Evolutionary conservation across 192 early-diverging fungal genomes (phyloP).

Genomic region (Mortierella antarctica): DNA sequence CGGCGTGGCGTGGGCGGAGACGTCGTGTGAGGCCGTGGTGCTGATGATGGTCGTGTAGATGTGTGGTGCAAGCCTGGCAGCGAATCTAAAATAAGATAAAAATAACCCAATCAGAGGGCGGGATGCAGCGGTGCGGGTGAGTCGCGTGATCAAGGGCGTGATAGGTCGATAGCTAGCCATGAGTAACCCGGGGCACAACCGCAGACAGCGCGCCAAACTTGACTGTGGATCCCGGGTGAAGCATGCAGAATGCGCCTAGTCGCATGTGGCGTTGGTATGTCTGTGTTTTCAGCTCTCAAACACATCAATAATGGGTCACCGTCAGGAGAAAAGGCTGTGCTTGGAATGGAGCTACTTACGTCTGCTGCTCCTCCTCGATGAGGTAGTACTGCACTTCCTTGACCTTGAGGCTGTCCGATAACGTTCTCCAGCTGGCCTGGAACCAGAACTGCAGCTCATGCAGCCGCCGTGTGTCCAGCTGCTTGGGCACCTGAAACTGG

Average conservation of each 20-base stretch:
- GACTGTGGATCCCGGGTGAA: not conserved
- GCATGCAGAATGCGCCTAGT: not conserved
- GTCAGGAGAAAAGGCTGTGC: not conserved
- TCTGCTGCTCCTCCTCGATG: constrained; percentile 39
- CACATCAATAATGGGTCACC: not conserved
- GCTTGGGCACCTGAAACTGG: constrained; percentile 41
- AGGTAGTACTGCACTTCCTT: constrained; percentile 34
- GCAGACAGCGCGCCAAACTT: not conserved
- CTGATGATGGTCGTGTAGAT: constrained; percentile 19
- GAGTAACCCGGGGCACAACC: too few species aligned
- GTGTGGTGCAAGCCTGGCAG: not conserved
- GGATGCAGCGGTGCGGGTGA: not conserved
- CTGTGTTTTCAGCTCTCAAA: not conserved
- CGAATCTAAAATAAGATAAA: constrained; percentile 13
- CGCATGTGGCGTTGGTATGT: not conserved
- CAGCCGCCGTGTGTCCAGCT: constrained; percentile 18
- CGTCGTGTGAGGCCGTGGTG: constrained; percentile 28
- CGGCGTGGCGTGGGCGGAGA: not conserved
- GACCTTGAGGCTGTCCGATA: constrained; percentile 17
- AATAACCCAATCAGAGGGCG: not conserved
- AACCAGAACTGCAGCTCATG: constrained; percentile 37
- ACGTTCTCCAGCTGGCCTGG: constrained; percentile 24
- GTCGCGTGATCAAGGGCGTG: not conserved
- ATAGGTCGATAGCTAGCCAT: too few species aligned
- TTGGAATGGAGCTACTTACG: constrained; percentile 10